Evolutionary conservation across 2,329 filamentous ascomycete genomes (phyloP).

Genomic region (Nothophoma quercina): DNA sequence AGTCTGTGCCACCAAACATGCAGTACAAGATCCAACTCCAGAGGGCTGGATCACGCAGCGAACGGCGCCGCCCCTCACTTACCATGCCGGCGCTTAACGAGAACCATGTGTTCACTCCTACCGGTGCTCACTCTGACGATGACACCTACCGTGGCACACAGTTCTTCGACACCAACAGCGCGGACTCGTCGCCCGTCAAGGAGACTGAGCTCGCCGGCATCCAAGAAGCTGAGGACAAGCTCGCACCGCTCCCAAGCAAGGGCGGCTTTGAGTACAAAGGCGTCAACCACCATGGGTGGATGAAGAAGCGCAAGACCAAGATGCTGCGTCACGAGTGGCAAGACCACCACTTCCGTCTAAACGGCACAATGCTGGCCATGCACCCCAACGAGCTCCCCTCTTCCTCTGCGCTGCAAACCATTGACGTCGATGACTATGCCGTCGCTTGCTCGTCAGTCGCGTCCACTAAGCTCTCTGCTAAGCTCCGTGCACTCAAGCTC

Average conservation of each 20-base stretch:
- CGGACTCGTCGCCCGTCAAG: constrained; percentile 44
- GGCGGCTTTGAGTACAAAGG: constrained; percentile 54
- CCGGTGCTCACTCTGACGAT: constrained; percentile 42
- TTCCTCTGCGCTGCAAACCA: constrained; percentile 76
- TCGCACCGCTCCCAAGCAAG: constrained; percentile 44
- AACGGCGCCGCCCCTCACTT: constrained; percentile 70
- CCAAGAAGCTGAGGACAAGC: constrained; percentile 28
- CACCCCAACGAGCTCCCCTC: constrained; percentile 62
- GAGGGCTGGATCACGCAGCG: constrained; percentile 55
- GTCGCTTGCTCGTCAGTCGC: constrained; percentile 82
- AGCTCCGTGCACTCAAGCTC: constrained; percentile 79
- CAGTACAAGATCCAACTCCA: constrained; percentile 67
- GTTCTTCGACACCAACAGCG: constrained; percentile 43
- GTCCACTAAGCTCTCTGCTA: constrained; percentile 83
- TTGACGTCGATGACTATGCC: constrained; percentile 88
- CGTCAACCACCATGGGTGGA: constrained; percentile 79
- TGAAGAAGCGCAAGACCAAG: constrained; percentile 91
- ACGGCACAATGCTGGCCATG: constrained; percentile 68
- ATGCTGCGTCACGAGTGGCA: constrained; percentile 94
- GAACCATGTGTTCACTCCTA: constrained; percentile 59
- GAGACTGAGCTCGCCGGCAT: constrained; percentile 36
- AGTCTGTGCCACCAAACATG: constrained; percentile 95
- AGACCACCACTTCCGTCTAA: constrained; percentile 87
- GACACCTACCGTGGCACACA: constrained; percentile 45
- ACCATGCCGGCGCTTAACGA: constrained; percentile 75